Percentiles rank a stretch among this genome's conserved stretches.
Conservation (phyloP, 352 stramenopile genomes). For the Phytopythium kandeliae region DNA sequence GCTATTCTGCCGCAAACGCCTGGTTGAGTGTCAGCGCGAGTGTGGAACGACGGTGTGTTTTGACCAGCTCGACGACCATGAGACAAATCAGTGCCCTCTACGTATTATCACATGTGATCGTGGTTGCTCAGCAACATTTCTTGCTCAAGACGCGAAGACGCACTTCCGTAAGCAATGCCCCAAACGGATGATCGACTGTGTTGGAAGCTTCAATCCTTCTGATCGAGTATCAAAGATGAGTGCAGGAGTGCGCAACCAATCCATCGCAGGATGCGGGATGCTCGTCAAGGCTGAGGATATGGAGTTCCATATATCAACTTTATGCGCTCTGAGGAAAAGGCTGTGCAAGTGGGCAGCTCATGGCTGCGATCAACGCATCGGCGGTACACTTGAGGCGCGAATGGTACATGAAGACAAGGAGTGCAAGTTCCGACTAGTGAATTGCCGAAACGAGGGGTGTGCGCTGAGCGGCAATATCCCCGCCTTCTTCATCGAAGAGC, state of each 20-base stretch:
- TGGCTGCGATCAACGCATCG: conserved; percentile 39
- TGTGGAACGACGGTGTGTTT: conserved; percentile 37
- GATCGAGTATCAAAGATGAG: neutral
- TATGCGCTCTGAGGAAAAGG: conserved; percentile 41
- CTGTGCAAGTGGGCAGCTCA: conserved; percentile 46
- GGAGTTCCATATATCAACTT: conserved; percentile 40
- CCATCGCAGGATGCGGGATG: conserved; percentile 32
- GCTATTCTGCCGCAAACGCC: conserved; percentile 57
- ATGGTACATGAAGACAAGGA: conserved; percentile 51
- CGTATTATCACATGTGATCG: conserved; percentile 36
- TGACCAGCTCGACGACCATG: conserved; percentile 42
- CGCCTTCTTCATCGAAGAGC: conserved; percentile 39
- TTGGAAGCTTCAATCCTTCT: conserved; percentile 4
- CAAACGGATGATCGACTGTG: conserved; percentile 50
- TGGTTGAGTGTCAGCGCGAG: conserved; percentile 35
- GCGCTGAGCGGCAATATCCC: conserved; percentile 31
- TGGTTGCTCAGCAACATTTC: conserved; percentile 32
- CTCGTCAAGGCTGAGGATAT: conserved; percentile 47
- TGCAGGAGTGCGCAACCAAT: neutral
- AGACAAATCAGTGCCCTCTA: conserved; percentile 38
- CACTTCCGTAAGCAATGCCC: conserved; percentile 39
- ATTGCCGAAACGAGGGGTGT: conserved; percentile 44
- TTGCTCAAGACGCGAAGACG: conserved; percentile 26
- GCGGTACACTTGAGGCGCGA: conserved; percentile 30
- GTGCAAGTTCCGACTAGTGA: conserved; percentile 44